phyloP scores from a whole-genome alignment of 345 rosid genomes.

The Arabis hirsuta region DNA sequence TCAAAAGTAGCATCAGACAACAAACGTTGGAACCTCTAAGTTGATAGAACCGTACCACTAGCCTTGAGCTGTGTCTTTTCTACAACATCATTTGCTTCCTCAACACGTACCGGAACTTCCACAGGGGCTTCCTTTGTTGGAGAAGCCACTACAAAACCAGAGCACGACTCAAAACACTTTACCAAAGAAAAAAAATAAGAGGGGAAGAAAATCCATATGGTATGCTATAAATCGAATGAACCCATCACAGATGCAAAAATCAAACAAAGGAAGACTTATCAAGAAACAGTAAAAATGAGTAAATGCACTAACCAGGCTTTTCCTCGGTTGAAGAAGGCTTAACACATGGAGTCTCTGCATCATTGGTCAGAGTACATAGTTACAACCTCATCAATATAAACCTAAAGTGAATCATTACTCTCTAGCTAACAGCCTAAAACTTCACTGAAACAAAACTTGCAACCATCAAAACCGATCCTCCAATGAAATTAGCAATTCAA shows the following conservation, averaged over 20 bases:
- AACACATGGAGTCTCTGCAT: constrained; percentile 80
- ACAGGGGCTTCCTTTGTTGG: constrained; percentile 34
- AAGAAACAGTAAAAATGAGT: constrained; percentile 3
- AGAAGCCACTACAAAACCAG: constrained; percentile 28
- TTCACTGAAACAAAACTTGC: neutral
- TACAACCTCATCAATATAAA: constrained; percentile 1
- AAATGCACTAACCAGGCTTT: constrained; percentile 52
- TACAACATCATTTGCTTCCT: constrained; percentile 38
- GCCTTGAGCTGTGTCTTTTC: too few relatives aligned
- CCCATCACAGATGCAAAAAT: constrained; percentile 8
- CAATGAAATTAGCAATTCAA: neutral
- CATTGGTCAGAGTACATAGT: constrained; percentile 32
- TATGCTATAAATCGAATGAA: neutral
- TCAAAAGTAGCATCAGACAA: constrained; percentile 1
- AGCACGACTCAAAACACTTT: constrained; percentile 25
- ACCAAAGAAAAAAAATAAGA: neutral
- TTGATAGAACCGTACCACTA: too few relatives aligned
- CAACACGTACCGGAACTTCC: constrained; percentile 52
- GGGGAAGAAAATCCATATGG: neutral
- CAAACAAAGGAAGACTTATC: constrained; percentile 6
- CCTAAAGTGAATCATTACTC: neutral
- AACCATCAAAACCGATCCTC: neutral
- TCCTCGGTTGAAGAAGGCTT: constrained; percentile 53
- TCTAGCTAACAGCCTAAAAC: neutral
- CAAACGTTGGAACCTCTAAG: too few relatives aligned